Base-by-base conservation (phyloP, 129 eudicot species). In the Scalesia atractyloides region DNA sequence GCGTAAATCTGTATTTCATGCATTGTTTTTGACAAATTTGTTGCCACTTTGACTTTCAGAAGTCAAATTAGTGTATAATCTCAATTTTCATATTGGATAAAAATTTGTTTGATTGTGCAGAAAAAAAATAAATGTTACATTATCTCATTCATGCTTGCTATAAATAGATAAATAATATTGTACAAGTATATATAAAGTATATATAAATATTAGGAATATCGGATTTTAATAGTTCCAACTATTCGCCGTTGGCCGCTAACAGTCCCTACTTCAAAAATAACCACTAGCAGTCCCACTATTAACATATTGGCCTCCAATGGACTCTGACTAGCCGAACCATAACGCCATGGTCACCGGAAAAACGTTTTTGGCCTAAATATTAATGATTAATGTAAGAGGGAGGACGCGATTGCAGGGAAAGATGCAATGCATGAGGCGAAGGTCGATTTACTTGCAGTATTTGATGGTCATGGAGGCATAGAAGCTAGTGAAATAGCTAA, bases 401-500 rank as follows among this genome's bases (percentile, higher is more conserved):
- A 24, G 30, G 30, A 24, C 30, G 2, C 0, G 15, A 18, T 3
- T 56, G 79, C 83, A 85, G 87, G 77, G 39, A 69, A 81, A 73
- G 78, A 71, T 48, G 77, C 68, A 41, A 33, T 4, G 11, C 61
- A 81, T 71, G 84, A 76, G 64, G 69, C 60, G 44, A 76, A 41
- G 66, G 63, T 88, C 24, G 77, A 85, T 83, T 61, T 88, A 22
- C 76, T 84, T 73, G 96, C 96, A 43, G 64, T 88, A 20, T 88
- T 88, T 49, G 96, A 88, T 83, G 96, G 96, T n/a, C 96, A 88
- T 82, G 91, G 89, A 73, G 96, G 96, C 16, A 19, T 70, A 19
- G 85, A 88, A 81, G 96, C 96, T 33, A 88, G 96, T 72, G 96
- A 86, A 64, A 73, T 77, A 84, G 91, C 96, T 68, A 79, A 83